Percentiles rank a stretch among this genome's conserved stretches.
phyloP scores from a whole-genome alignment of 768 basidiomycete species.

The Trichaptum fuscoviolaceum region DNA sequence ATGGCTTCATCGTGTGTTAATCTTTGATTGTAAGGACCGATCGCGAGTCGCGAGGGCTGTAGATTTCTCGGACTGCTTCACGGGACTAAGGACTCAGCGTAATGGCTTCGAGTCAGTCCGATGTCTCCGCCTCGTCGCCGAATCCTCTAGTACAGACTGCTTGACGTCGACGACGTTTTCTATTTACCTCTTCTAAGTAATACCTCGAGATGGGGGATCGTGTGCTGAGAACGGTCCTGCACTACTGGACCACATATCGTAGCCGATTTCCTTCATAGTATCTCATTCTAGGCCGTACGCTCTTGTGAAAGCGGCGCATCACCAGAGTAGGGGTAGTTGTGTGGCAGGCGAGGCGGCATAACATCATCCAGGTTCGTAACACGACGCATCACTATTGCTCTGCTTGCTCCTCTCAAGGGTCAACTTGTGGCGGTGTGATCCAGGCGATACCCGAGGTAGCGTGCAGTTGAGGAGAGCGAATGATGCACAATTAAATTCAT shows the following conservation, averaged over 20 bases:
- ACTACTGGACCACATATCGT: not conserved
- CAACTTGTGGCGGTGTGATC: not conserved
- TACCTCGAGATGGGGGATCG: not conserved
- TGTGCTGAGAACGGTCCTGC: not conserved
- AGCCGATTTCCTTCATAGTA: not conserved
- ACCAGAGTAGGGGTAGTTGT: not conserved
- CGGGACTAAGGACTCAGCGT: not conserved
- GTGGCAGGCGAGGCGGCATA: not conserved
- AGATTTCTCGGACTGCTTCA: not conserved
- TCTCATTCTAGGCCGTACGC: not conserved
- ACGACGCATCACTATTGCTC: not conserved
- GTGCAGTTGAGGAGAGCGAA: not conserved
- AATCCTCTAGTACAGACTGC: not conserved
- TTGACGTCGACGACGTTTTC: not conserved
- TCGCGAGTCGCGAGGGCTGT: not conserved
- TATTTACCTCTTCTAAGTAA: not conserved
- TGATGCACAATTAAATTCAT: not conserved
- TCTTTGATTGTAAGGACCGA: not conserved
- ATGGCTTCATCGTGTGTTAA: not conserved
- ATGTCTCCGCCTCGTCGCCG: not conserved
- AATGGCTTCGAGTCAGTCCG: not conserved
- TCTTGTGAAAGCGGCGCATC: not conserved
- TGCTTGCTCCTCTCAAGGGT: not conserved
- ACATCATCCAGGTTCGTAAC: not conserved
- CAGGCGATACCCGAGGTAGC: not conserved